Conservation (phyloP, 345 rosid genomes). For the Isatis tinctoria region DNA sequence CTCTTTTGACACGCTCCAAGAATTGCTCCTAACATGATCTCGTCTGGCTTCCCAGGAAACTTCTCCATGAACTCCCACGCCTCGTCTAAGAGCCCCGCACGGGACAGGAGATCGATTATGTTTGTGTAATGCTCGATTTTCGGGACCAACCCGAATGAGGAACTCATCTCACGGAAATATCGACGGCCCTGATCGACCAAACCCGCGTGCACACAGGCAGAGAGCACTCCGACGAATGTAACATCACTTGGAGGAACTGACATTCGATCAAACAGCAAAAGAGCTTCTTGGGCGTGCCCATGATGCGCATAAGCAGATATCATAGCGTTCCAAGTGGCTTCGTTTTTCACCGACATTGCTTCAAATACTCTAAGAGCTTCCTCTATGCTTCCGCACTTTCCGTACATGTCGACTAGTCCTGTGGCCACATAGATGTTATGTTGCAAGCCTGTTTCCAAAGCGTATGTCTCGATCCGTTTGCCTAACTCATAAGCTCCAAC, state of each 20-base stretch:
- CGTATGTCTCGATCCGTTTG: slow-evolving; percentile 49
- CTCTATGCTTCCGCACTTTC: slow-evolving; percentile 73
- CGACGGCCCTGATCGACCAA: slow-evolving; percentile 61
- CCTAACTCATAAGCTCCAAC: slow-evolving; percentile 82
- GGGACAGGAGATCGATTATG: slow-evolving; percentile 81
- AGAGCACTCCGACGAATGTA: slow-evolving; percentile 72
- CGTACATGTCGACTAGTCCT: slow-evolving; percentile 86
- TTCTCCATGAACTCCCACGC: slow-evolving; percentile 77
- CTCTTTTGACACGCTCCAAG: slow-evolving; percentile 83
- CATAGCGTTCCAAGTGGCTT: slow-evolving; percentile 91
- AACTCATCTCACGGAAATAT: slow-evolving; percentile 58
- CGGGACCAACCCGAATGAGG: slow-evolving; percentile 64
- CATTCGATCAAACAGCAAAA: slow-evolving; percentile 58
- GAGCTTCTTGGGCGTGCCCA: slow-evolving; percentile 65
- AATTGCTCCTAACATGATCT: slow-evolving; percentile 59
- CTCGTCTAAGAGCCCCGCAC: slow-evolving; percentile 64
- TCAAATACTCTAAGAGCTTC: slow-evolving; percentile 67
- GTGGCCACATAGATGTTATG: slow-evolving; percentile 59
- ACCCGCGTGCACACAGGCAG: slow-evolving; percentile 93
- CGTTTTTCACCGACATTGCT: slow-evolving; percentile 62
- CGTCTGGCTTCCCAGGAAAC: slow-evolving; percentile 86
- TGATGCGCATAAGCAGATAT: slow-evolving; percentile 77
- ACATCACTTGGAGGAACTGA: slow-evolving; percentile 55
- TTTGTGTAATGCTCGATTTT: slow-evolving; percentile 85
- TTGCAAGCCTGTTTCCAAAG: slow-evolving; percentile 42